A percentile compares a stretch with the other conserved stretches of the same genome.
Conservation (phyloP, 352 stramenopile species). For the Globisporangium okanoganense region DNA sequence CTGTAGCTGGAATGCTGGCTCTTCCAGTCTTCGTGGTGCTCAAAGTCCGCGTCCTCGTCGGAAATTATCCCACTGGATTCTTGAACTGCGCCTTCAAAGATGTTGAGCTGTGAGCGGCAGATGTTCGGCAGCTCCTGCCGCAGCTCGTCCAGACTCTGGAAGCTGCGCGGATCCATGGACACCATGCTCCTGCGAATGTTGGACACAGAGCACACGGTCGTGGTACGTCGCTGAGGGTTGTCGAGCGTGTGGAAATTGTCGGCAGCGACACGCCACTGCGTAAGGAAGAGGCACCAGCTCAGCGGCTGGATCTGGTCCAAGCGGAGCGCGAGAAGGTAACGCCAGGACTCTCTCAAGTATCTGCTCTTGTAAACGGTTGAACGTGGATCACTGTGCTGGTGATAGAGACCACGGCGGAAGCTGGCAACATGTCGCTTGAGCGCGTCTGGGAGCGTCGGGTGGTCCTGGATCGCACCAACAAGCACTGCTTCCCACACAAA, state of each 20-base stretch:
- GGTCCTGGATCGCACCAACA: slow-evolving; percentile 19
- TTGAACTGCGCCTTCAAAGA: background rate
- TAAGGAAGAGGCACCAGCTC: slow-evolving; percentile 51
- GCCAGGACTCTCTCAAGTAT: slow-evolving; percentile 20
- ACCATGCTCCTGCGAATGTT: slow-evolving; percentile 26
- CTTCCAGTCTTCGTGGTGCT: background rate
- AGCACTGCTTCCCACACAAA: slow-evolving; percentile 45
- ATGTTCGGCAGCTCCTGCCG: slow-evolving; percentile 36
- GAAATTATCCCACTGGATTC: background rate
- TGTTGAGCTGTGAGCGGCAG: slow-evolving; percentile 14
- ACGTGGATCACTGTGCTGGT: background rate
- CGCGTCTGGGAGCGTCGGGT: slow-evolving; percentile 18
- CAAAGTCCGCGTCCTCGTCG: slow-evolving; percentile 8
- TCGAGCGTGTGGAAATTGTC: slow-evolving; percentile 11
- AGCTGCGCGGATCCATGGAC: slow-evolving; percentile 36
- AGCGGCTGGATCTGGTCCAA: slow-evolving; percentile 36
- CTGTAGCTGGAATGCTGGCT: background rate
- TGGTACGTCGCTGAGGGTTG: slow-evolving; percentile 6
- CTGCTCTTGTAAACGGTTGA: background rate
- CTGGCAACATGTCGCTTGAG: slow-evolving; percentile 32
- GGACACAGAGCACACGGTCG: slow-evolving; percentile 28
- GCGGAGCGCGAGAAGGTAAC: slow-evolving; percentile 25
- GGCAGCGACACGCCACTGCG: slow-evolving; percentile 38
- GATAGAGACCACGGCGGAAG: slow-evolving; percentile 13
- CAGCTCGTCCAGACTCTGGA: slow-evolving; percentile 36